phyloP scores from a whole-genome alignment of 768 basidiomycete genomes.

The Cyathus striatus region DNA sequence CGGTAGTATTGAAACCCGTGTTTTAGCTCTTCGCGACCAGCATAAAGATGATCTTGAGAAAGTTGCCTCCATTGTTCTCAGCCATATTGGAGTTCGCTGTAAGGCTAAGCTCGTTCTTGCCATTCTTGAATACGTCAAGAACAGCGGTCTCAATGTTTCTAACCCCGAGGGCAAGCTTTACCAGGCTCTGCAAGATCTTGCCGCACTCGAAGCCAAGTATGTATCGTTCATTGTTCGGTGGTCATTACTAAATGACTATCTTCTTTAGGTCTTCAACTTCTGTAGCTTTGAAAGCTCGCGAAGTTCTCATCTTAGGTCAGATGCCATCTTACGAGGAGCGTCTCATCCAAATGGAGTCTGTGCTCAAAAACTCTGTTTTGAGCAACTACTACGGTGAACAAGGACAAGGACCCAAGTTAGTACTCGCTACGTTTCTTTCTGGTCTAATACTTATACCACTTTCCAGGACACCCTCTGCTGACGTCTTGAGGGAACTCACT shows the following conservation, averaged over 20 bases:
- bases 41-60: slow-evolving; percentile 90
- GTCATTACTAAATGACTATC: slow-evolving; percentile 1
- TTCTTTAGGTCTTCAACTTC: slow-evolving; percentile 73
- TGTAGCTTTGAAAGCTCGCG: slow-evolving; percentile 92
- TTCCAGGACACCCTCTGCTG: slow-evolving; percentile 72
- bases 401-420: slow-evolving; percentile 54
- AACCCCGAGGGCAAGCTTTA: slow-evolving; percentile 70
- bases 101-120: slow-evolving; percentile 86
- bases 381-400: slow-evolving; percentile 89
- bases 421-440: slow-evolving; percentile 1
- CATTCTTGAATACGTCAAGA: slow-evolving; percentile 88
- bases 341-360: slow-evolving; percentile 87
- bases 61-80: slow-evolving; percentile 81
- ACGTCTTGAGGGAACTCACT: slow-evolving; percentile 86
- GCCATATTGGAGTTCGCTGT: slow-evolving; percentile 92
- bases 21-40: slow-evolving; percentile 85
- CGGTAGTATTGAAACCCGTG: slow-evolving; percentile 89
- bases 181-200: slow-evolving; percentile 74
- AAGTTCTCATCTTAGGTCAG: slow-evolving; percentile 92
- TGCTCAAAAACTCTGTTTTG: slow-evolving; percentile 84
- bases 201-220: slow-evolving; percentile 84
- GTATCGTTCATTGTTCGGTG: slow-evolving; percentile 14
- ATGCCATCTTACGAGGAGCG: slow-evolving; percentile 98
- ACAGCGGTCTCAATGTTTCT: slow-evolving; percentile 68
- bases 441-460: slow-evolving; percentile 7